Evolutionary conservation across 1,139 yeast genomes (phyloP), one percentile per base, ranked within the genome.

Genomic region (Saccharomyces pastorianus): DNA sequence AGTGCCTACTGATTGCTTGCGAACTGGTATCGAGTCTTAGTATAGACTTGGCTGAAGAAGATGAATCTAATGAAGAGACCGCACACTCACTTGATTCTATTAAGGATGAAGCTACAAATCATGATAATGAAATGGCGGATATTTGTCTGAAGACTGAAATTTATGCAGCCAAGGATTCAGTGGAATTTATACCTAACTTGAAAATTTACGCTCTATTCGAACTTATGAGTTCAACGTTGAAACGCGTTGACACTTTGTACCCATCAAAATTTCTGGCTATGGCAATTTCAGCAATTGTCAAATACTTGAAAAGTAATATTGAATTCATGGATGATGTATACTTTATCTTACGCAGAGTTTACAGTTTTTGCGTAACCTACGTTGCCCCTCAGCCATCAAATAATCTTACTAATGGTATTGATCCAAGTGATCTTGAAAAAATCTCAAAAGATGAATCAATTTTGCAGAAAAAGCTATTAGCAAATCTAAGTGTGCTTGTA

Each of bases 211-310:
- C 82, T 46, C 63, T 86, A 11, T 73, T 82, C 54, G 95, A 88
- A 68, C 74, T 87, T 55, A 70, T 85, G 56, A 75, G 73, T 41
- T 73, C 79, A 51, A 78, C 82, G 48, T 66, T 85, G 62, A 63
- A 59, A 57, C 72, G 81, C 53, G 56, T 64, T 11, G 73, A 76
- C 47, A 85, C 95, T 0, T 67, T 78, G 49, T 83, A 84, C 63
- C 96, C 96, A 11, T 85, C 96, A 0, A 77, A 87, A 57, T 88
- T 88, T 64, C 72, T 91, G 53, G 78, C 85, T 1, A 84, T 87
- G 79, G 79, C 83, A 1, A 73, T 83, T 0, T 68, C 84, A 1
- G 75, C 88, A 0, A 68, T 82, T 48, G 67, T 83, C 49, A 81
- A 80, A 52, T 75, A 79, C 53, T 64, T 80, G 11, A 74, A 76